Evolutionary conservation across 2,329 filamentous ascomycete genomes (phyloP).

Genomic region (Cercospora sojina): DNA sequence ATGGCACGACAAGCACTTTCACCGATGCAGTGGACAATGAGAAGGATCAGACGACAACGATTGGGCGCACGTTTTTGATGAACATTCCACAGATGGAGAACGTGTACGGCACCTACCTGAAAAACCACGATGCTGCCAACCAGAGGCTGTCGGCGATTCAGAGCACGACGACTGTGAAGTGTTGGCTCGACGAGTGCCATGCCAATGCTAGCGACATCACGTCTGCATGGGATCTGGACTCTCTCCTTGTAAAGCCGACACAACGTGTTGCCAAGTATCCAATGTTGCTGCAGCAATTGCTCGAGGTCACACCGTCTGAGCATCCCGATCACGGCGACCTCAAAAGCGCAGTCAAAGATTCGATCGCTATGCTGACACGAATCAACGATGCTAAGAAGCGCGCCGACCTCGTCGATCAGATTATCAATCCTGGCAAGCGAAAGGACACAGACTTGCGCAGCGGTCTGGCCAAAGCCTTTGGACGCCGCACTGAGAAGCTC

Average conservation of each 20-base stretch:
- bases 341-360: slow-evolving; percentile 69
- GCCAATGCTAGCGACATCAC: slow-evolving; percentile 90
- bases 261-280: slow-evolving; percentile 94
- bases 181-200: slow-evolving; percentile 93
- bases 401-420: slow-evolving; percentile 86
- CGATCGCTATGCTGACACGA: slow-evolving; percentile 59
- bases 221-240: slow-evolving; percentile 90
- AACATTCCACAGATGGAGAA: slow-evolving; percentile 61
- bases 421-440: slow-evolving; percentile 66
- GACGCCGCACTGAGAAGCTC: slow-evolving; percentile 82
- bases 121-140: slow-evolving; percentile 64
- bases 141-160: slow-evolving; percentile 57
- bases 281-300: slow-evolving; percentile 74
- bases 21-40: slow-evolving; percentile 48
- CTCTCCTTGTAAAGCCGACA: slow-evolving; percentile 94
- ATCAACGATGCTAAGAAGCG: slow-evolving; percentile 97
- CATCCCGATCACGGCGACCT: slow-evolving; percentile 77
- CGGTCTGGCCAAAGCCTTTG: slow-evolving; percentile 86
- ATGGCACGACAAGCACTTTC: slow-evolving; percentile 36
- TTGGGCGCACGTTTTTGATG: slow-evolving; percentile 59
- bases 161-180: slow-evolving; percentile 60
- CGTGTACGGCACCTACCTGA: slow-evolving; percentile 64
- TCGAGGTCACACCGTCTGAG: slow-evolving; percentile 74
- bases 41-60: slow-evolving; percentile 57
- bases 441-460: slow-evolving; percentile 85